phyloP scores from a whole-genome alignment of 2,329 filamentous ascomycete genomes.

The Hymenoscyphus fructigenus region DNA sequence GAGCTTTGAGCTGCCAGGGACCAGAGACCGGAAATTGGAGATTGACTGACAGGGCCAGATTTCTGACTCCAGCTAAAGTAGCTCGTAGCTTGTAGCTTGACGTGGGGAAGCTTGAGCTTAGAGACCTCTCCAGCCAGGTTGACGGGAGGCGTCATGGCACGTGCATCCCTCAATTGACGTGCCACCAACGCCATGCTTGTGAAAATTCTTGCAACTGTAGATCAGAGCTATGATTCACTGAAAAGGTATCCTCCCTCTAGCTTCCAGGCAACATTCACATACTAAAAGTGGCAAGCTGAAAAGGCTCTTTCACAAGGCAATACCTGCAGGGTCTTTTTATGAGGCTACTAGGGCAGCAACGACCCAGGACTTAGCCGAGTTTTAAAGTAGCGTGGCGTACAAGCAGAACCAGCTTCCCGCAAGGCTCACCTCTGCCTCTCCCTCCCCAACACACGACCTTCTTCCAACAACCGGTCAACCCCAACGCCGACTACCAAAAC shows the following conservation, averaged over 20 bases:
- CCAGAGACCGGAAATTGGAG: no score
- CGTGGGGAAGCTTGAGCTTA: not conserved
- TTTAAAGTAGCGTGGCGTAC: constrained; percentile 3
- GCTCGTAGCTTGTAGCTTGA: not conserved
- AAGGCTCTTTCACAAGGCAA: not conserved
- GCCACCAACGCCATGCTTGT: not conserved
- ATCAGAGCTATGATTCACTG: not conserved
- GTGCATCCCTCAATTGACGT: not conserved
- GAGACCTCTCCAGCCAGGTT: not conserved
- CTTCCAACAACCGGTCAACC: not conserved
- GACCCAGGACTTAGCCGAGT: constrained; percentile 2
- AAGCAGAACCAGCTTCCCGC: not conserved
- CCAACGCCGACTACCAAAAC: not conserved
- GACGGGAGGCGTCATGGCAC: not conserved
- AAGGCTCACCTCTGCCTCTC: not conserved
- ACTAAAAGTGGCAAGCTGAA: not conserved
- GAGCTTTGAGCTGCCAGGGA: no score
- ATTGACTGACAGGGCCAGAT: no score
- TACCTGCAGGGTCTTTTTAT: not conserved
- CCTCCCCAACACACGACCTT: constrained; percentile 5
- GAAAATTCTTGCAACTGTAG: not conserved
- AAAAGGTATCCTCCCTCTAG: not conserved
- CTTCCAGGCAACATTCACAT: not conserved
- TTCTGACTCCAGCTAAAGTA: not conserved
- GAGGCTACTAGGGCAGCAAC: not conserved